phyloP scores from a whole-genome alignment of 2,329 filamentous ascomycete genomes.

The Aspergillus brunneoviolaceus region DNA sequence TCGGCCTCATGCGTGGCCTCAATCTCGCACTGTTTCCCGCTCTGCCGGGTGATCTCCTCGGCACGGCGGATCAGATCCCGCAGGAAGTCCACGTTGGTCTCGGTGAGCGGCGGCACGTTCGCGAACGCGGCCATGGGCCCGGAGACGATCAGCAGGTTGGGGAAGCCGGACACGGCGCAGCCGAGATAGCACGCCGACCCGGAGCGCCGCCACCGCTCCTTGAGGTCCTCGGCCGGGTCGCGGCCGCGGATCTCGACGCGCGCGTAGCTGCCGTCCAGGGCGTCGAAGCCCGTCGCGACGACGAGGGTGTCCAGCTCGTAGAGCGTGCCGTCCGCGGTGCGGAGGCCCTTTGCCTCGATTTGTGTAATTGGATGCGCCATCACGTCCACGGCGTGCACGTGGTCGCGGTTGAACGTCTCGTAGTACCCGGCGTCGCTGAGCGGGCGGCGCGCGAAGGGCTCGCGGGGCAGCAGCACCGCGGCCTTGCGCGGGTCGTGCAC shows the following conservation, averaged over 20 bases:
- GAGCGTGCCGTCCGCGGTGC: slow-evolving; percentile 35
- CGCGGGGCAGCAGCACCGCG: slow-evolving; percentile 23
- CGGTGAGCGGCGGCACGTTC: slow-evolving; percentile 34
- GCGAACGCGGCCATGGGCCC: slow-evolving; percentile 40
- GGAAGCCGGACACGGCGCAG: slow-evolving; percentile 33
- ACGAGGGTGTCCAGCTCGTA: slow-evolving; percentile 28
- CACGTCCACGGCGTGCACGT: slow-evolving; percentile 48
- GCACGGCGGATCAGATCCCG: neutral
- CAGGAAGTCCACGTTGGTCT: slow-evolving; percentile 26
- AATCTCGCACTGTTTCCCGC: slow-evolving; percentile 1
- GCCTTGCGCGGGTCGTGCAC: slow-evolving; percentile 34
- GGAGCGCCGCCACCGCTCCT: slow-evolving; percentile 18
- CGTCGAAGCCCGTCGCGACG: slow-evolving; percentile 32
- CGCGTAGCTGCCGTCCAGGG: slow-evolving; percentile 38
- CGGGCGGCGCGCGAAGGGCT: slow-evolving; percentile 20
- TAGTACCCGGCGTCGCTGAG: slow-evolving; percentile 23
- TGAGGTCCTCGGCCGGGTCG: neutral
- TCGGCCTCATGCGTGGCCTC: slow-evolving; percentile 9
- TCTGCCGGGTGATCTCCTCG: neutral
- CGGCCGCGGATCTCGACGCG: slow-evolving; percentile 36
- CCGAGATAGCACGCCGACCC: slow-evolving; percentile 23
- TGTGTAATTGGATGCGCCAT: slow-evolving; percentile 10
- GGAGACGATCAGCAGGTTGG: slow-evolving; percentile 46
- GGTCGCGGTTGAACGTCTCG: slow-evolving; percentile 37
- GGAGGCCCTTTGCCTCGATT: slow-evolving; percentile 39